Base-by-base conservation (phyloP, 208 protist genomes). In the Wallacemonas sp. region DNA sequence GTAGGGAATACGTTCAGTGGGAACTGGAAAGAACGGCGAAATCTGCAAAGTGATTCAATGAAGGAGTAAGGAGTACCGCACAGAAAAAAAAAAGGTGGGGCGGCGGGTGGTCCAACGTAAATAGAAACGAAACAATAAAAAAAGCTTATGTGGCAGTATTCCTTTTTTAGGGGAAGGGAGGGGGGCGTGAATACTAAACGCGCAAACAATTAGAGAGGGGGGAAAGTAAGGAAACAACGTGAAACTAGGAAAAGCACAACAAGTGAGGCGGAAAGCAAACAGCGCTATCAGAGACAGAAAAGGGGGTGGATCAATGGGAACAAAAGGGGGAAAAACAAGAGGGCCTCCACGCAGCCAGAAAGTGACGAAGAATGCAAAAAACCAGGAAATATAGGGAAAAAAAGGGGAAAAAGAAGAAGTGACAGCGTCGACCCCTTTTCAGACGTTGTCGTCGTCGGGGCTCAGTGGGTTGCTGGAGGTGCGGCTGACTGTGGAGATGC, bases 381-480 rank as follows among this genome's bases (percentile, higher is more conserved):
- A n/a, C 11, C 8, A 10, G 20, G 11, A 18, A 26, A 36, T 14
- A 25, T 3, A 16, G 3, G 4, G 45, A 57, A 26, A 33, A 28
- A 33, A 12, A 36, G 20, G 26, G 25, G 26, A n/a, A n/a, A n/a
- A n/a, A n/a, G n/a, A n/a, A n/a, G n/a, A n/a, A n/a, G n/a, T n/a
- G 25, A 33, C 4, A 57, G 49, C n/a, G 26, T n/a, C 12, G 20
- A 14, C 20, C n/a, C 29, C 49, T 57, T 1, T 57, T 57, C 26
- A 57, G 10, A 14, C 26, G 49, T 33, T n/a, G 16, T 59, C 63
- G 22, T 68, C 48, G 22, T 59, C 46, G 16, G 45, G 29, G 33
- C 31, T 49, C 11, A 68, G 33, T 12, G 63, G 44, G 41, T 54
- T 63, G 42, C 31, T 29, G 38, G 65, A 54, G 20, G 20, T 41